Conservation (phyloP, 257 asterid genomes). For the Hygrophila difformis region DNA sequence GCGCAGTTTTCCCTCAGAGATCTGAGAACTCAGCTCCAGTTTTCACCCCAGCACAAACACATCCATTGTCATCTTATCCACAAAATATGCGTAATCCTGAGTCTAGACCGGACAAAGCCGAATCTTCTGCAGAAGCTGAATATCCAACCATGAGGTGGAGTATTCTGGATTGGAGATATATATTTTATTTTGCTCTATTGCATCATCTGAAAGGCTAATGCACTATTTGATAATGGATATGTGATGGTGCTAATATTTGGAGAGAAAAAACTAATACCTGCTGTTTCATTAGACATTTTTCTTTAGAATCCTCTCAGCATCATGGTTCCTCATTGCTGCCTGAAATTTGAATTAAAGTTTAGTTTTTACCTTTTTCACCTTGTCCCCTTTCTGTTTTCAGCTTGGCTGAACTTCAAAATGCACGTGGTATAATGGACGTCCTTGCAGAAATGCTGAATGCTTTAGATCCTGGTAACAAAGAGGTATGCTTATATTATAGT, state of each 20-base stretch:
- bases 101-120: conserved; percentile 52
- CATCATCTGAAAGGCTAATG: neutral
- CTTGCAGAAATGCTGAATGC: conserved; percentile 98
- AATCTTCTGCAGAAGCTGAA: conserved; percentile 90
- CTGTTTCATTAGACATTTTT: neutral
- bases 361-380: conserved; percentile 11
- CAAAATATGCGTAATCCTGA: conserved; percentile 74
- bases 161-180: neutral
- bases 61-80: conserved; percentile 82
- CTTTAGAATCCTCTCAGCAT: conserved; percentile 1
- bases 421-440: conserved; percentile 97
- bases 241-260: neutral
- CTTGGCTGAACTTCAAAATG: conserved; percentile 91
- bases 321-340: conserved; percentile 14
- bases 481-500: conserved; percentile 37
- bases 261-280: neutral
- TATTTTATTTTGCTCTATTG: neutral
- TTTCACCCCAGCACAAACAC: conserved; percentile 91
- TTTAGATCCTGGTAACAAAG: conserved; percentile 82
- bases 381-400: too few relatives aligned
- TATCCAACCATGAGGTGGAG: conserved; percentile 83
- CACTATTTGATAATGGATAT: neutral
- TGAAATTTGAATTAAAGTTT: conserved; percentile 15
- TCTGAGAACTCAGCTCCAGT: conserved; percentile 85
- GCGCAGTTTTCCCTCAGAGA: conserved; percentile 96